A percentile compares a stretch with the other conserved stretches of the same genome.
These are phyloP conservation scores for Fusarium chlamydosporum DNA, from an alignment of 2,329 filamentous ascomycete genomes.

Conservation along the genomic window DNA sequence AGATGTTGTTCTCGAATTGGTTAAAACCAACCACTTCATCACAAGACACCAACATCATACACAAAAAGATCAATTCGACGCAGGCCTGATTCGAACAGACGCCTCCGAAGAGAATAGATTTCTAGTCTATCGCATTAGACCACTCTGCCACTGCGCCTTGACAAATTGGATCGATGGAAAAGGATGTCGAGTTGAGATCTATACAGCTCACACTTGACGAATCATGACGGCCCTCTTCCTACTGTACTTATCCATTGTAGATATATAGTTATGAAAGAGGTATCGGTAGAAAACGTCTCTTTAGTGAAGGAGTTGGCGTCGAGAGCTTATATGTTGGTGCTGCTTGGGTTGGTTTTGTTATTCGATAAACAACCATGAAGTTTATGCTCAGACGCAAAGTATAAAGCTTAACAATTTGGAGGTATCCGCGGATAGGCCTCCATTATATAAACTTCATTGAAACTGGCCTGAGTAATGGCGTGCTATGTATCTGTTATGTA, in stretches of 20 bases:
- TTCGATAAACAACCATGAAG: background rate
- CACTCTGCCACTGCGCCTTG: slow-evolving; percentile 50
- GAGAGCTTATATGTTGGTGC: background rate
- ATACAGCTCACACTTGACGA: fast-evolving
- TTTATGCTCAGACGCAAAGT: background rate
- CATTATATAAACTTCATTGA: background rate
- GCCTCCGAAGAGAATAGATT: slow-evolving; percentile 51
- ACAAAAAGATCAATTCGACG: slow-evolving; percentile 41
- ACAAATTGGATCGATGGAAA: slow-evolving; percentile 26
- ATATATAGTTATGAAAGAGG: no score
- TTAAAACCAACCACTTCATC: no score
- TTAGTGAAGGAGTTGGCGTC: background rate
- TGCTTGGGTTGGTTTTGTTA: background rate
- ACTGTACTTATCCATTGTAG: background rate
- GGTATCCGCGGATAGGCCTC: background rate
- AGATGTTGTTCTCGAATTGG: background rate
- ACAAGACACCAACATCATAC: fast-evolving
- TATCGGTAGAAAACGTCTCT: background rate
- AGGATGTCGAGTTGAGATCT: fast-evolving
- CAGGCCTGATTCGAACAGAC: slow-evolving; percentile 52
- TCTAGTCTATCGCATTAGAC: slow-evolving; percentile 52
- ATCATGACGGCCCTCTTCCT: background rate
- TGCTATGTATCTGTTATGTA: no score
- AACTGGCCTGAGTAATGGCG: no score
- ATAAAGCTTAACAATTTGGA: background rate